A percentile compares a stretch with the other conserved stretches of the same genome.
These are phyloP conservation scores for Lipomyces oligophaga DNA, from an alignment of 805 yeast species.

Conservation along the genomic window DNA sequence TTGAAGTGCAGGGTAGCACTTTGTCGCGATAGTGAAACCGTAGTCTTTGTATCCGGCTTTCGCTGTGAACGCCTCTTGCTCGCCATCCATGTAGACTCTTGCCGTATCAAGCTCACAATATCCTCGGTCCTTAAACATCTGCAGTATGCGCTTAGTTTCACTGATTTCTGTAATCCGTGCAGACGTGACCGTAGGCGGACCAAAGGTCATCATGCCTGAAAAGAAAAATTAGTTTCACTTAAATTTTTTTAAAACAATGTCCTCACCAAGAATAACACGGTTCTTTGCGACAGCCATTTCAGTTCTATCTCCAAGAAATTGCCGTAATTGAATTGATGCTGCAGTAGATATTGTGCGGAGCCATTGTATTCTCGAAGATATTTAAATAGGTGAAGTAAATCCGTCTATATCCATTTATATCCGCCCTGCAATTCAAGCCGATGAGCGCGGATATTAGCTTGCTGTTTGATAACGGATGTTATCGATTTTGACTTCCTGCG, in stretches of 20 bases:
- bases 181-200: conserved; percentile 16
- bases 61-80: conserved; percentile 27
- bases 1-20: conserved; percentile 24
- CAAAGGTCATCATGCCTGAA: conserved; percentile 21
- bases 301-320: too few relatives aligned
- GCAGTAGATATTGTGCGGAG: too few relatives aligned
- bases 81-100: conserved; percentile 30
- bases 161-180: conserved; percentile 18
- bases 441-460: too few relatives aligned
- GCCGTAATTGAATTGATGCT: too few relatives aligned
- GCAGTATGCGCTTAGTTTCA: conserved; percentile 13
- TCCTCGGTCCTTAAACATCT: conserved; percentile 25
- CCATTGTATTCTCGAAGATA: too few relatives aligned
- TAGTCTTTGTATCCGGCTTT: conserved; percentile 17
- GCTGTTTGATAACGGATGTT: too few relatives aligned
- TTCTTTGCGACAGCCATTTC: neutral
- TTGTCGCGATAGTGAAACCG: conserved; percentile 29
- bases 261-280: neutral
- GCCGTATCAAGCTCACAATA: conserved; percentile 35
- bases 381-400: too few relatives aligned
- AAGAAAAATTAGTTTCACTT: too few relatives aligned
- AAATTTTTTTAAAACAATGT: too few relatives aligned
- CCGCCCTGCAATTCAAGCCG: too few relatives aligned
- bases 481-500: too few relatives aligned
- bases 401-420: too few relatives aligned